Evolutionary conservation across 192 early-diverging fungal species (phyloP).

Genomic region (Anaeromyces robustus): DNA sequence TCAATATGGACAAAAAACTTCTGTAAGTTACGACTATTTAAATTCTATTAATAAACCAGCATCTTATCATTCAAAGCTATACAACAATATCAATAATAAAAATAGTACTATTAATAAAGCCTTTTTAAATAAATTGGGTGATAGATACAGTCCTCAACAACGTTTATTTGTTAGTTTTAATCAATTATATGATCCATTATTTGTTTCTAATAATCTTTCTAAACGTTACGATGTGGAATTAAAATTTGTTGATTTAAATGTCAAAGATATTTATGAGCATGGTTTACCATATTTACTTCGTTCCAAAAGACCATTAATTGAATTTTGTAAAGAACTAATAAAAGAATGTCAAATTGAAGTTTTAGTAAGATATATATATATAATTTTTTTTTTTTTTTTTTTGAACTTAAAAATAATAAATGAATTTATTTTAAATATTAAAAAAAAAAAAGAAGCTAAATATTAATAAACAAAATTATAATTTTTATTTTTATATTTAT

Average conservation of each 20-base stretch:
- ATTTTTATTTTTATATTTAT: too few relatives aligned
- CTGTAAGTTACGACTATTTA: too few relatives aligned
- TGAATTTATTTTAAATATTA: too few relatives aligned
- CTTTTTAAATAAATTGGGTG: neutral
- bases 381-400: too few relatives aligned
- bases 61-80: too few relatives aligned
- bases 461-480: too few relatives aligned
- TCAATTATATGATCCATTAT: neutral
- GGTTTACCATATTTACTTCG: neutral
- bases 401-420: too few relatives aligned
- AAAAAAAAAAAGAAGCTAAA: too few relatives aligned
- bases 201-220: neutral
- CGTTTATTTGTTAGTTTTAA: neutral
- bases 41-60: too few relatives aligned
- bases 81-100: too few relatives aligned
- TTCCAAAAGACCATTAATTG: neutral
- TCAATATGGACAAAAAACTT: too few relatives aligned
- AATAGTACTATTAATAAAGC: neutral
- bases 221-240: neutral
- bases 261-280: neutral
- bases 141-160: neutral
- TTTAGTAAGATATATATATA: neutral
- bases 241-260: neutral
- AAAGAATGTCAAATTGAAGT: neutral
- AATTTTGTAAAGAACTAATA: neutral